Evolutionary conservation across 2,329 filamentous ascomycete genomes (phyloP).

Genomic region (Neopestalotiopsis sp.): DNA sequence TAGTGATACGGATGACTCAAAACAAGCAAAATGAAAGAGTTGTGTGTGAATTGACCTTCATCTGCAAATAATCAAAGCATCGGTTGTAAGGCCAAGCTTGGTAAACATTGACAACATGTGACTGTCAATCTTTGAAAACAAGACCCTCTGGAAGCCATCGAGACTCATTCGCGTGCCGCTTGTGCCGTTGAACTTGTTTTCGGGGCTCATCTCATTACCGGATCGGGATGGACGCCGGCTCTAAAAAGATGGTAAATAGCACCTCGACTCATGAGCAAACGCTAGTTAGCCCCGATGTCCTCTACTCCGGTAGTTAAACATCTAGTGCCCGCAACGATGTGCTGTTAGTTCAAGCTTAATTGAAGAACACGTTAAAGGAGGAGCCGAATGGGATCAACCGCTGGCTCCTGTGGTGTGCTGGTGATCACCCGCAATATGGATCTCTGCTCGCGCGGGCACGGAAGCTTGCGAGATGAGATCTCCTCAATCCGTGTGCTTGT

Average conservation of each 20-base stretch:
- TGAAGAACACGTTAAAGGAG: neutral
- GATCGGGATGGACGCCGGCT: neutral
- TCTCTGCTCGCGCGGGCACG: neutral
- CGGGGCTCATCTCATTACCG: neutral
- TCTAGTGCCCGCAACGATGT: constrained; percentile 5
- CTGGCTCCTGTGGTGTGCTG: neutral
- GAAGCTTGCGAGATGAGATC: constrained; percentile 6
- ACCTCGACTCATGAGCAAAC: neutral
- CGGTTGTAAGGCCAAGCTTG: neutral
- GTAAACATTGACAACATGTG: neutral
- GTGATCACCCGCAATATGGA: constrained; percentile 6
- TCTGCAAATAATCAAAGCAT: neutral
- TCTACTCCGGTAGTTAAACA: neutral
- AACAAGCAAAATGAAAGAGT: neutral
- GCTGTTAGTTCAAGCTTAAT: neutral
- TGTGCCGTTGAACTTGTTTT: neutral
- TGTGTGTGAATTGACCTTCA: neutral
- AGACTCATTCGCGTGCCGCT: neutral
- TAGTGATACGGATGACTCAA: neutral
- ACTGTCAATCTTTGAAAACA: neutral
- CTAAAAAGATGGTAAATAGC: neutral
- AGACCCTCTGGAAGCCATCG: neutral
- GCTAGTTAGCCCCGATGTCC: neutral
- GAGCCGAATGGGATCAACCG: neutral
- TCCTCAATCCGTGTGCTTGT: neutral